These are phyloP conservation scores for Noccaea caerulescens DNA, from an alignment of 345 rosid species.

Conservation along the genomic window DNA sequence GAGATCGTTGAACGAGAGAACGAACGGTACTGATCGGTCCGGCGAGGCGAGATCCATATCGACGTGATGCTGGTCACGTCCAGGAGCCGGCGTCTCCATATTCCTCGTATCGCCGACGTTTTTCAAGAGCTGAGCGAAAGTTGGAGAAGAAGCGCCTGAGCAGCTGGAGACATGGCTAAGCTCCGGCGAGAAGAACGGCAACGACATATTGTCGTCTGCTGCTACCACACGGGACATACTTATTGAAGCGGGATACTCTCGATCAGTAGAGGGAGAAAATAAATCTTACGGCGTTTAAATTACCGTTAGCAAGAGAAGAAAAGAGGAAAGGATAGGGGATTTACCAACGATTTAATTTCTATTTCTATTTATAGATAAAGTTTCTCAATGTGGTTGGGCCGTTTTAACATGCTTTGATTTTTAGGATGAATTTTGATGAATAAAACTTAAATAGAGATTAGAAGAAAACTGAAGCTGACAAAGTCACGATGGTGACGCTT, in stretches of 20 bases:
- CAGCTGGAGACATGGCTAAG: constrained; percentile 29
- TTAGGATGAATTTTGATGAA: constrained; percentile 8
- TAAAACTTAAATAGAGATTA: background rate
- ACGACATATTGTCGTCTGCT: constrained; percentile 47
- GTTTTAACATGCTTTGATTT: constrained; percentile 34
- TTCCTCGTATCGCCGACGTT: constrained; percentile 58
- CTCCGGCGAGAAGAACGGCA: constrained; percentile 53
- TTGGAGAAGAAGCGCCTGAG: constrained; percentile 44
- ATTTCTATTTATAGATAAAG: constrained; percentile 37
- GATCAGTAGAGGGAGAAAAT: background rate
- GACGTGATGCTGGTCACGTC: constrained; percentile 52
- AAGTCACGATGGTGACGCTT: constrained; percentile 35
- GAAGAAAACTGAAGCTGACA: background rate
- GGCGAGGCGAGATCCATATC: constrained; percentile 47
- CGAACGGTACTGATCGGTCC: constrained; percentile 60
- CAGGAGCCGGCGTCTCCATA: no score
- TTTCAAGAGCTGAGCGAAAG: constrained; percentile 77
- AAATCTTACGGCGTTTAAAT: constrained; percentile 23
- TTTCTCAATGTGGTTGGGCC: constrained; percentile 33
- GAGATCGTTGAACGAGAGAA: constrained; percentile 76
- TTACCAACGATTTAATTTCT: constrained; percentile 10
- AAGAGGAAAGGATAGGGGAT: background rate
- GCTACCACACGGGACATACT: constrained; percentile 70
- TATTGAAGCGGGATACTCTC: constrained; percentile 33
- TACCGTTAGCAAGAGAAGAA: constrained; percentile 19